Evolutionary conservation across 169 alveolate genomes (phyloP), one percentile per base, ranked within the genome.

Genomic region (Plasmodium inui): DNA sequence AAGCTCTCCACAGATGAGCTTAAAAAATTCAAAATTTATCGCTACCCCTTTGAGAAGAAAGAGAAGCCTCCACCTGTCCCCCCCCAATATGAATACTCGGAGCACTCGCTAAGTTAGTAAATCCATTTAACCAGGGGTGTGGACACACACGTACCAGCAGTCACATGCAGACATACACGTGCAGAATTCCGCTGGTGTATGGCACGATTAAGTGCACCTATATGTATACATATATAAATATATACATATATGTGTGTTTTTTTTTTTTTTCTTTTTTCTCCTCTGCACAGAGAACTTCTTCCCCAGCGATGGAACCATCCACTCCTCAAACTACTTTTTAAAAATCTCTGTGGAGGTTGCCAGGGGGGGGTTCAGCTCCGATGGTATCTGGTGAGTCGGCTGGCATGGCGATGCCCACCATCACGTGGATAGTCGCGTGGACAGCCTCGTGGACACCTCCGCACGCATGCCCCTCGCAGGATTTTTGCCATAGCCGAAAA

Each of bases 101-200:
- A 84, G 39, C 55, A 84, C 30, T 84, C 93, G 32, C 53, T 84
- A 84, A 84, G 93, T 84, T 19, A 70, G n/a, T 80, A 44, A 12
- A 22, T 78, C n/a, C n/a, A 7, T 44, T 44, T 44, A 44, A 12
- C n/a, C n/a, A 2, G 55, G 12, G 2, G 14, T 41, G 19, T 10
- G 17, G 32, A 57, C 26, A 57, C 30, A 10, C n/a, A n/a, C 70
- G 19, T 61, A 3, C 32, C 14, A 6, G 0, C 37, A 61, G 74
- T 2, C 74, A 61, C 2, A 3, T 61, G 12, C 14, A 8, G 28
- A 14, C 17, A 61, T 17, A 7, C 10, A 61, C 32, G 28, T 2
- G 74, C 26, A 19, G 32, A 61, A 61, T 2, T 44, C n/a, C 55
- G 55, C 55, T 44, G 4, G 55, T 44, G n/a, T 1, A n/a, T 14